phyloP scores from a whole-genome alignment of 345 rosid genomes.

The Salix dunnii region DNA sequence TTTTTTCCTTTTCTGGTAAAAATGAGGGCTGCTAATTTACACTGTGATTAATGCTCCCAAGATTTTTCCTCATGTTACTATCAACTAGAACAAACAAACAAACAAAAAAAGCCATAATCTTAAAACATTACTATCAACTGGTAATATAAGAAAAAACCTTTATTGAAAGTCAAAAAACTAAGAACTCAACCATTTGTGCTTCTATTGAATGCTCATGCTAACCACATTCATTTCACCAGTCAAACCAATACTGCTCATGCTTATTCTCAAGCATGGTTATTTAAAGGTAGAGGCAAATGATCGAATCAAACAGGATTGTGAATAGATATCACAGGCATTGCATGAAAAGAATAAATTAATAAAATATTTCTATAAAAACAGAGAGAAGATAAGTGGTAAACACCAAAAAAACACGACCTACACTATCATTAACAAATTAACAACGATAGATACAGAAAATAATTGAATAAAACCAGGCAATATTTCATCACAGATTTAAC shows the following conservation, averaged over 20 bases:
- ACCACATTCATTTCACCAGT: not conserved
- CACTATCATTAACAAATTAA: not conserved
- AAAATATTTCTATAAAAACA: not conserved
- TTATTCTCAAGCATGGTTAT: not conserved
- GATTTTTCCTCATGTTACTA: not conserved
- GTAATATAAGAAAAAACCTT: not conserved
- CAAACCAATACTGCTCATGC: not conserved
- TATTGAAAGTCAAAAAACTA: not conserved
- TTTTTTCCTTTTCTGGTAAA: not conserved
- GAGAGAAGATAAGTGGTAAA: not conserved
- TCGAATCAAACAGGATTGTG: not conserved
- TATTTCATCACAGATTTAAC: not conserved
- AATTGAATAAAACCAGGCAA: conserved; percentile 1
- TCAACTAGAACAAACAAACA: not conserved
- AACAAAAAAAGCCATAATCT: not conserved
- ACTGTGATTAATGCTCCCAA: not conserved
- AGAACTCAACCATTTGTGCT: not conserved
- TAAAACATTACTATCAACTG: not conserved
- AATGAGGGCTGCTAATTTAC: not conserved
- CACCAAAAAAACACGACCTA: not conserved
- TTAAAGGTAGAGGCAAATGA: not conserved
- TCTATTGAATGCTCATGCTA: not conserved
- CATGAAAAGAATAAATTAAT: not conserved
- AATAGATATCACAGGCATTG: not conserved
- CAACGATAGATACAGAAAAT: not conserved